Evolutionary conservation across 2,329 filamentous ascomycete species (phyloP).

Genomic region (Pestalotiopsis sp.): DNA sequence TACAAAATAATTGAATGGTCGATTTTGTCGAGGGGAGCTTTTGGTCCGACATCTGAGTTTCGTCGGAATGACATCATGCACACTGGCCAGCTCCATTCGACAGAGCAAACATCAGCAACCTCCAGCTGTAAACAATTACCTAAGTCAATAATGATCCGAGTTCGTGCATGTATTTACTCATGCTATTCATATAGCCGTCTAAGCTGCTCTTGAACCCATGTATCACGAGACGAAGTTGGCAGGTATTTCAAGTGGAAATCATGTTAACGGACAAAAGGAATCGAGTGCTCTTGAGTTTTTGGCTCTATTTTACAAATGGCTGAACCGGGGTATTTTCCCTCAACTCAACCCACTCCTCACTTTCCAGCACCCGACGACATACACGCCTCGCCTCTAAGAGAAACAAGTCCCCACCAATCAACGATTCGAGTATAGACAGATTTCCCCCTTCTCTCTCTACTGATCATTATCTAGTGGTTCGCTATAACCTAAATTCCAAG

Average conservation of each 20-base stretch:
- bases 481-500: background rate
- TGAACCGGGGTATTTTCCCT: conserved; percentile 48
- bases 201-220: background rate
- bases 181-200: too few relatives aligned
- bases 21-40: background rate
- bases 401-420: conserved; percentile 43
- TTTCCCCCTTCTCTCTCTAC: conserved; percentile 35
- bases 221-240: background rate
- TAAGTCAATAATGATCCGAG: background rate
- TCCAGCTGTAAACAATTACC: background rate
- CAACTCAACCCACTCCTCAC: conserved; percentile 47
- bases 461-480: conserved; percentile 34
- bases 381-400: conserved; percentile 49
- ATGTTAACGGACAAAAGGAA: conserved; percentile 56
- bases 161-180: too few relatives aligned
- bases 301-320: conserved; percentile 66
- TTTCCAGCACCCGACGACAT: conserved; percentile 49
- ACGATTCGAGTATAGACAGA: conserved; percentile 49
- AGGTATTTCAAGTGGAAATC: background rate
- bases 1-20: background rate
- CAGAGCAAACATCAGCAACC: background rate
- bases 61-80: conserved; percentile 17
- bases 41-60: conserved; percentile 1
- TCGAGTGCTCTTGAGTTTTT: conserved; percentile 65
- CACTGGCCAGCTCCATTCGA: conserved; percentile 11